These are phyloP conservation scores for Globisporangium lucens DNA, from an alignment of 352 stramenopile genomes.

Conservation along the genomic window DNA sequence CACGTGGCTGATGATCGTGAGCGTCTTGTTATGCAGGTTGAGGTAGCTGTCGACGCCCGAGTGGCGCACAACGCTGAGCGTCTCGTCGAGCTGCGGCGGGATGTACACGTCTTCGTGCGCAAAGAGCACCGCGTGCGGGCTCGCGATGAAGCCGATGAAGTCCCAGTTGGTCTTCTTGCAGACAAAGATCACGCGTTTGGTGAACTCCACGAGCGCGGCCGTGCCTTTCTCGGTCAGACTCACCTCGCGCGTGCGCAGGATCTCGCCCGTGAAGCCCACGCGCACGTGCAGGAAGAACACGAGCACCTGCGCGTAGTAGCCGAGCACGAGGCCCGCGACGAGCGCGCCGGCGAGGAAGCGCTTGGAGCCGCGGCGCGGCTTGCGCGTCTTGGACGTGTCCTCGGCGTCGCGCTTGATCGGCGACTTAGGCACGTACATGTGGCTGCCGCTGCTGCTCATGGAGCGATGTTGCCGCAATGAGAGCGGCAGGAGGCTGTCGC, in stretches of 20 bases:
- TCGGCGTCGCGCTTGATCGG: slow-evolving; percentile 11
- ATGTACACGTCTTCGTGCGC: slow-evolving; percentile 62
- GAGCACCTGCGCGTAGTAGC: slow-evolving; percentile 69
- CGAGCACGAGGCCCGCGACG: slow-evolving; percentile 37
- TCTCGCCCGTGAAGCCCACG: slow-evolving; percentile 48
- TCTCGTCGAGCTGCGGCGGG: slow-evolving; percentile 46
- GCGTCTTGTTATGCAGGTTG: slow-evolving; percentile 81
- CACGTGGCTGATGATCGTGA: slow-evolving; percentile 77
- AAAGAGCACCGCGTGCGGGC: slow-evolving; percentile 62
- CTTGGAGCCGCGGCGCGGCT: slow-evolving; percentile 11
- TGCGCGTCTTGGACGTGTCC: slow-evolving; percentile 20
- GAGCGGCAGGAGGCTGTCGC: slow-evolving; percentile 15
- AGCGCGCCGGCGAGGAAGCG: slow-evolving; percentile 23
- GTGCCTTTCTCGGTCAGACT: slow-evolving; percentile 45
- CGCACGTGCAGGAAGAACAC: slow-evolving; percentile 68
- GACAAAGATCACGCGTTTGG: slow-evolving; percentile 63
- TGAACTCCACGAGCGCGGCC: slow-evolving; percentile 46
- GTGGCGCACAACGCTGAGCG: slow-evolving; percentile 59
- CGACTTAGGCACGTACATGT: slow-evolving; percentile 5
- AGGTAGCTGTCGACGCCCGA: slow-evolving; percentile 63
- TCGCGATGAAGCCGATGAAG: slow-evolving; percentile 66
- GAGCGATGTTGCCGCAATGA: not conserved
- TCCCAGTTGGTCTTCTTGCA: slow-evolving; percentile 79
- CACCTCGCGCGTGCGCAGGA: slow-evolving; percentile 43
- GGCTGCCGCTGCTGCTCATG: not conserved